Conservation (phyloP, 164 flowering plant species). For the Taxillus chinensis region DNA sequence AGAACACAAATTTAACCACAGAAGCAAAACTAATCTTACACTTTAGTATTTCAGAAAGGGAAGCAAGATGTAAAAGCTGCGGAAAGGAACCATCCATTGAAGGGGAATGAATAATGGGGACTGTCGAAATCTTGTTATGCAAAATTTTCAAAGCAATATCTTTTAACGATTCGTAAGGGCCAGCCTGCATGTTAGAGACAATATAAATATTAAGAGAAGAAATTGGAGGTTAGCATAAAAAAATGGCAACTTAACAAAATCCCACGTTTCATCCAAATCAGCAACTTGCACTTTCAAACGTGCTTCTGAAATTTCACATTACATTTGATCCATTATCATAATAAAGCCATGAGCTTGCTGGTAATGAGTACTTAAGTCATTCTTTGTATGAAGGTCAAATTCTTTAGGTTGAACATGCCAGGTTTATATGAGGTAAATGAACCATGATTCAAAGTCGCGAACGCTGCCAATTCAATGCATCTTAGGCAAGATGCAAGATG, state of each 20-base stretch:
- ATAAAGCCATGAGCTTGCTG: too few relatives aligned
- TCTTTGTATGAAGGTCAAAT: too few relatives aligned
- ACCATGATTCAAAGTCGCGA: too few relatives aligned
- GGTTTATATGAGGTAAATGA: too few relatives aligned
- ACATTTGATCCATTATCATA: too few relatives aligned
- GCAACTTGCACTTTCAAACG: too few relatives aligned
- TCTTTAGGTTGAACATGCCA: too few relatives aligned
- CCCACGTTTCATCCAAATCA: neutral
- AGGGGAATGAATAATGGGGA: neutral
- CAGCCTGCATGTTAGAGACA: neutral
- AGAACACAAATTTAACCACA: constrained; percentile 2
- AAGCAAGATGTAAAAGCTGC: neutral
- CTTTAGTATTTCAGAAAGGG: neutral
- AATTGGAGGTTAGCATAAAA: neutral
- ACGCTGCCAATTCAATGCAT: too few relatives aligned
- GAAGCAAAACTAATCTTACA: neutral
- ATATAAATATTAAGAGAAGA: neutral
- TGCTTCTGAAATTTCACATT: too few relatives aligned
- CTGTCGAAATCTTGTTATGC: neutral
- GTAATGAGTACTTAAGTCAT: too few relatives aligned
- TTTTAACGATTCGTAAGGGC: neutral
- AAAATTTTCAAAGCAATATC: neutral
- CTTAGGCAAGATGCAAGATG: too few relatives aligned
- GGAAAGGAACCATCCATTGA: constrained; percentile 2
- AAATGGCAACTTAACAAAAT: neutral